Evolutionary conservation across 192 early-diverging fungal genomes (phyloP).

Genomic region (Coemansia sp.): DNA sequence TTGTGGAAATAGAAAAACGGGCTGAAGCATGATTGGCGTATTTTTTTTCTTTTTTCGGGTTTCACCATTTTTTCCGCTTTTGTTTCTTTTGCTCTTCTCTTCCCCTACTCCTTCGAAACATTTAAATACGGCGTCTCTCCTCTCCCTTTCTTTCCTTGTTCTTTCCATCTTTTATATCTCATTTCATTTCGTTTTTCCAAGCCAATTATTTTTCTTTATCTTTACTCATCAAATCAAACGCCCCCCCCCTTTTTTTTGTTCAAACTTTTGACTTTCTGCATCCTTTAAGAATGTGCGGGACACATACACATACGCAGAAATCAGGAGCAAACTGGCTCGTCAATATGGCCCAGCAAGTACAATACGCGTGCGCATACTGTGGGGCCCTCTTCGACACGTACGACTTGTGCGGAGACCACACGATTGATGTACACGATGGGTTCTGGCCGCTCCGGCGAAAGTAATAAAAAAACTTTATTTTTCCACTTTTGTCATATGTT

Average conservation of each 20-base stretch:
- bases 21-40: no score
- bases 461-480: background rate
- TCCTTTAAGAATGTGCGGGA: background rate
- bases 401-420: constrained; percentile 50
- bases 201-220: no score
- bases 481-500: background rate
- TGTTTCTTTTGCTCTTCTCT: no score
- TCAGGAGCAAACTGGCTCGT: background rate
- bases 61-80: no score
- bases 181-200: no score
- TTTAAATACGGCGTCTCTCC: no score
- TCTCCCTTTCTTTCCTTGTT: no score
- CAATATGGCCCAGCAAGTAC: constrained; percentile 2
- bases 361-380: constrained; percentile 15
- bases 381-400: constrained; percentile 3
- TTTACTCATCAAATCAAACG: no score
- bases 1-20: no score
- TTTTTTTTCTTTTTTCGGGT: no score
- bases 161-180: no score
- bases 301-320: constrained; percentile 1
- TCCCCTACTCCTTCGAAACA: no score
- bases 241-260: background rate
- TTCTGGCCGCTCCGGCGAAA: constrained; percentile 1
- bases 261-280: background rate
- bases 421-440: constrained; percentile 4